phyloP scores from a whole-genome alignment of 805 yeast genomes.

The Kregervanrija fluxuum region DNA sequence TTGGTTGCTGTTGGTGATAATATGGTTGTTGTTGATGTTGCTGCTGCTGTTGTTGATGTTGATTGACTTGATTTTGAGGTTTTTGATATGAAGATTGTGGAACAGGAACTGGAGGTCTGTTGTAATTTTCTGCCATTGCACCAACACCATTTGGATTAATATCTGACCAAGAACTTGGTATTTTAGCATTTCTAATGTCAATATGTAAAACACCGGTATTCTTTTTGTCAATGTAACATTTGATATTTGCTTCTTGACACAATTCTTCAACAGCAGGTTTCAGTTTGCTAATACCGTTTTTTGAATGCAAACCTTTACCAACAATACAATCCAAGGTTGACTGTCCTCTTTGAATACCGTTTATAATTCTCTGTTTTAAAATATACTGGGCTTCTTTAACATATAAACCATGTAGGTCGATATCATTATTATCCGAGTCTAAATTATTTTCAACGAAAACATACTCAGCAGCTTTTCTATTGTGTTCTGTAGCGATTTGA shows the following conservation, averaged over 20 bases:
- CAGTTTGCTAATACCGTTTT: slow-evolving; percentile 74
- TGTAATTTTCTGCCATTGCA: slow-evolving; percentile 24
- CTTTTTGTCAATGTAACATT: slow-evolving; percentile 53
- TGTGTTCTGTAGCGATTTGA: slow-evolving; percentile 57
- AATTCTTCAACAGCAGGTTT: slow-evolving; percentile 83
- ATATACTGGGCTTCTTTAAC: slow-evolving; percentile 83
- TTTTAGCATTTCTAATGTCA: slow-evolving; percentile 44
- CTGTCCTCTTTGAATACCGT: slow-evolving; percentile 54
- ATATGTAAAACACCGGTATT: slow-evolving; percentile 79
- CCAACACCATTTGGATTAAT: slow-evolving; percentile 26
- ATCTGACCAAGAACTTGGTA: slow-evolving; percentile 33
- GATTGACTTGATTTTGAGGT: slow-evolving; percentile 10
- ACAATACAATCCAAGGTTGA: slow-evolving; percentile 72
- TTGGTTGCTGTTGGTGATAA: slow-evolving; percentile 23
- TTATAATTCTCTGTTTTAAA: slow-evolving; percentile 65
- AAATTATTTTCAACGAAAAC: slow-evolving; percentile 84
- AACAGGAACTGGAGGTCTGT: slow-evolving; percentile 3
- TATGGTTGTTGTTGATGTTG: slow-evolving; percentile 21
- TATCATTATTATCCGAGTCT: slow-evolving; percentile 79
- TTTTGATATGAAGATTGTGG: slow-evolving; percentile 15
- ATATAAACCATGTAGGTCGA: slow-evolving; percentile 87
- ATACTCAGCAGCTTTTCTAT: slow-evolving; percentile 80
- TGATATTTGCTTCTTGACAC: slow-evolving; percentile 60
- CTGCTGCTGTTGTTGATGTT: slow-evolving; percentile 17
- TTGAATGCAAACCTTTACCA: slow-evolving; percentile 87